These are phyloP conservation scores for Myriosclerotinia duriaeana DNA, from an alignment of 2,329 filamentous ascomycete genomes.

Conservation along the genomic window DNA sequence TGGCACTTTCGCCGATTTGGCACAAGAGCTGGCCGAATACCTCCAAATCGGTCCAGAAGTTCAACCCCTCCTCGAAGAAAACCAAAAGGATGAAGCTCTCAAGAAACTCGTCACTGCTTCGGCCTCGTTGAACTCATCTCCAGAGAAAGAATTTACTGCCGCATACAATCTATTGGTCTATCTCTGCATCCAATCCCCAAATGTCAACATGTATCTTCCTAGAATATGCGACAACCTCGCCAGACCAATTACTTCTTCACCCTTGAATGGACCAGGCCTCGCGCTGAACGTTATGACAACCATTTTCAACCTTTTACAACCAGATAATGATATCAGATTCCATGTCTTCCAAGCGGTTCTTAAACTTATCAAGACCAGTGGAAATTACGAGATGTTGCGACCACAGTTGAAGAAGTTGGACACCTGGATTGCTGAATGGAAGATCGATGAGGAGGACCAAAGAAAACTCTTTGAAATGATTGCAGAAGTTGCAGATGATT, in stretches of 20 bases:
- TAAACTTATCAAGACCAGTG: constrained; percentile 72
- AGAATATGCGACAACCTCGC: constrained; percentile 86
- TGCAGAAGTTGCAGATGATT: constrained; percentile 75
- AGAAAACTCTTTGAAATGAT: constrained; percentile 83
- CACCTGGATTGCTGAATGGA: constrained; percentile 80
- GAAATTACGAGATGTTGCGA: constrained; percentile 80
- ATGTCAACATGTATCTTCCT: constrained; percentile 81
- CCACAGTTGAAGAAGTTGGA: constrained; percentile 81
- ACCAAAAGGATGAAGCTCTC: constrained; percentile 78
- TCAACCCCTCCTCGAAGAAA: constrained; percentile 68
- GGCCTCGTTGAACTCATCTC: constrained; percentile 73
- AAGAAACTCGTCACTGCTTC: constrained; percentile 86
- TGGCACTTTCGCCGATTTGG: constrained; percentile 89
- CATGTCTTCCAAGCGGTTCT: constrained; percentile 89
- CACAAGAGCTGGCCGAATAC: constrained; percentile 92
- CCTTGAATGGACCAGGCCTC: constrained; percentile 78
- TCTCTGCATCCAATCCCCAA: constrained; percentile 82
- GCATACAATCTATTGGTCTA: constrained; percentile 97
- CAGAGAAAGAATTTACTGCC: constrained; percentile 94
- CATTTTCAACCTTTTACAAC: constrained; percentile 89
- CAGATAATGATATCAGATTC: constrained; percentile 76
- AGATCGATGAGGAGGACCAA: constrained; percentile 75
- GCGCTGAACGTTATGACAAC: constrained; percentile 89
- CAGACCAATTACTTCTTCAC: constrained; percentile 82
- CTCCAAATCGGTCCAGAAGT: constrained; percentile 73